These are phyloP conservation scores for Leucosporidium creatinivorum DNA, from an alignment of 768 basidiomycete genomes.

Conservation along the genomic window DNA sequence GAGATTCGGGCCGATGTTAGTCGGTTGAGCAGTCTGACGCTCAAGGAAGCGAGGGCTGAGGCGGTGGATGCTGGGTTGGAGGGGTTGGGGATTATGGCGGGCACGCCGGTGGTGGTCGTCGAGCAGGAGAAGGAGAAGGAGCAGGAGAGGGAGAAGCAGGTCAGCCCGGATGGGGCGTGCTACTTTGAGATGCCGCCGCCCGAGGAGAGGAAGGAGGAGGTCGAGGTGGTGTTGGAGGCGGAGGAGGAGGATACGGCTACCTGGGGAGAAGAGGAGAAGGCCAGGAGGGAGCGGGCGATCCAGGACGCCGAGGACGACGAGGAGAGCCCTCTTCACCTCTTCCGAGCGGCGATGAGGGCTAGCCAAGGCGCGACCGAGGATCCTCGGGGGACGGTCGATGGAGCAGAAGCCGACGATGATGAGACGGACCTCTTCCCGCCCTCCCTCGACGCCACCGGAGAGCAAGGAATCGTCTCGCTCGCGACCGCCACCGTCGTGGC, in stretches of 20 bases:
- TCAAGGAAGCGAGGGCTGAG: background rate
- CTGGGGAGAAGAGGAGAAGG: conserved; percentile 41
- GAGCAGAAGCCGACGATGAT: no score
- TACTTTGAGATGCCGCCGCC: conserved; percentile 14
- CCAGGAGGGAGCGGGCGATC: conserved; percentile 46
- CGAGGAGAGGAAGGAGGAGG: conserved; percentile 43
- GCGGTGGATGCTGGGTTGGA: conserved; percentile 6
- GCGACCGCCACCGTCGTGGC: no score
- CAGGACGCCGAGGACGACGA: conserved; percentile 40
- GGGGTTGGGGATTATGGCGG: conserved; percentile 29
- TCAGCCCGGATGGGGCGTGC: background rate
- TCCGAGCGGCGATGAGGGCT: background rate
- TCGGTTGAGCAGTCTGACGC: no score
- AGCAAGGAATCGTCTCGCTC: no score
- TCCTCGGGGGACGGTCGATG: no score
- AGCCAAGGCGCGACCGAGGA: no score
- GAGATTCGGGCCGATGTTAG: no score
- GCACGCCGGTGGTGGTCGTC: conserved; percentile 9
- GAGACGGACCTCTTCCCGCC: no score
- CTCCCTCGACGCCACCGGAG: no score
- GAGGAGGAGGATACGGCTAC: conserved; percentile 38
- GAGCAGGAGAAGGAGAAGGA: background rate
- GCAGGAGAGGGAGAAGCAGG: no score
- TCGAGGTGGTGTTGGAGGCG: background rate
- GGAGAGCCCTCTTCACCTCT: conserved; percentile 8